Conservation (phyloP, 2,329 filamentous ascomycete genomes). For the Beauveria asiatica region DNA sequence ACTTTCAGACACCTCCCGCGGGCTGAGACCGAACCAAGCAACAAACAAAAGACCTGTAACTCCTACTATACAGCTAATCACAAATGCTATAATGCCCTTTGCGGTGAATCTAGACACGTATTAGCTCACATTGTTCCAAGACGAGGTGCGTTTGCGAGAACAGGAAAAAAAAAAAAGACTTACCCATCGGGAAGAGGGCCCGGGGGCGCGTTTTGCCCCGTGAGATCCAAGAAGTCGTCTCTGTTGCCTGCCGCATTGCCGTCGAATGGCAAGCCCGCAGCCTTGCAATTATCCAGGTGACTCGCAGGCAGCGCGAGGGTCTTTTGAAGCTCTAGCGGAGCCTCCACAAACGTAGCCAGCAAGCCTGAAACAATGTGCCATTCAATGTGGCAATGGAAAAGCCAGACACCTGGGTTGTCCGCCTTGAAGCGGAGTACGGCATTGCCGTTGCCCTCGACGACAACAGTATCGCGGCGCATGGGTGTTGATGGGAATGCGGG, state of each 20-base stretch:
- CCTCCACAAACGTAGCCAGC: constrained; percentile 55
- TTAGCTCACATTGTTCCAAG: background rate
- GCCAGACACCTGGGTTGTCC: constrained; percentile 60
- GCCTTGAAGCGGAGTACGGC: constrained; percentile 60
- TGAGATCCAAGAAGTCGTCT: constrained; percentile 51
- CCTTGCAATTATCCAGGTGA: constrained; percentile 50
- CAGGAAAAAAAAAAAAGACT: constrained; percentile 16
- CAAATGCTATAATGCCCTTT: constrained; percentile 63
- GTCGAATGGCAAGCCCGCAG: constrained; percentile 36
- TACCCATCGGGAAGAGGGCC: constrained; percentile 53
- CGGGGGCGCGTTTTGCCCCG: constrained; percentile 49
- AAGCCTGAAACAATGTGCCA: constrained; percentile 67
- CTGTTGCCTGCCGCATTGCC: constrained; percentile 74
- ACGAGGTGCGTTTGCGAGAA: too few species aligned
- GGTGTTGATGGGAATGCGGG: constrained; percentile 45
- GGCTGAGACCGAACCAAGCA: constrained; percentile 48
- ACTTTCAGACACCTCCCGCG: too few species aligned
- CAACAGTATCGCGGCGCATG: constrained; percentile 60
- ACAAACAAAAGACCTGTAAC: constrained; percentile 60
- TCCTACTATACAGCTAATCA: constrained; percentile 62
- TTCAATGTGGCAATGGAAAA: constrained; percentile 76
- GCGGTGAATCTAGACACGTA: constrained; percentile 47
- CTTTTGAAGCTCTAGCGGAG: constrained; percentile 53
- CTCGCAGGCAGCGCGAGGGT: constrained; percentile 49
- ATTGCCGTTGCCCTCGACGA: constrained; percentile 57